Conservation (phyloP, 2,329 filamentous ascomycete genomes). For the Didymella lethalis region DNA sequence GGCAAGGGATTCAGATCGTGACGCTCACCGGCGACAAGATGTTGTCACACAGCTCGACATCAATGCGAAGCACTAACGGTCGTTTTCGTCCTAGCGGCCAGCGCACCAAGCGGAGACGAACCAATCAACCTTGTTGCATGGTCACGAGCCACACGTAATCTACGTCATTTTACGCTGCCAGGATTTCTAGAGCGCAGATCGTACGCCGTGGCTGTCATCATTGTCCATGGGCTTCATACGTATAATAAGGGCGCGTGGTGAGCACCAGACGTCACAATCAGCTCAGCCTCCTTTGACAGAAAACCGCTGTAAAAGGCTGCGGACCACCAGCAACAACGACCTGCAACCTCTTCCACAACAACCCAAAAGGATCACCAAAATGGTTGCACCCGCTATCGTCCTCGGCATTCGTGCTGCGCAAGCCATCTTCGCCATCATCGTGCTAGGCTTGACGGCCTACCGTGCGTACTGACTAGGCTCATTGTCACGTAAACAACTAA, state of each 20-base stretch:
- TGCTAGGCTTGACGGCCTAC: conserved; percentile 79
- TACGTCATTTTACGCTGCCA: conserved; percentile 11
- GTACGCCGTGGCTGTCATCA: conserved; percentile 31
- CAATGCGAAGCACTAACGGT: background rate
- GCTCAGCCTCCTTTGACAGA: conserved; percentile 9
- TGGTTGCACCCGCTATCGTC: conserved; percentile 53
- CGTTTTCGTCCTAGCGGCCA: conserved; percentile 13
- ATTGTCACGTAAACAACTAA: background rate
- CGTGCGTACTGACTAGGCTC: conserved; percentile 57
- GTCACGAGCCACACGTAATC: conserved; percentile 29
- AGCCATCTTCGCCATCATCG: conserved; percentile 74
- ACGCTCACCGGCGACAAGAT: conserved; percentile 1
- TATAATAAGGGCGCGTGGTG: conserved; percentile 30
- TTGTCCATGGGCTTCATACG: conserved; percentile 21
- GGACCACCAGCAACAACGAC: background rate
- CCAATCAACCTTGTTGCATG: conserved; percentile 23
- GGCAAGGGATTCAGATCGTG: conserved; percentile 11
- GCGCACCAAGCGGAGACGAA: conserved; percentile 14
- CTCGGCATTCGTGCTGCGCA: conserved; percentile 73
- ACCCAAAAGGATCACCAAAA: conserved; percentile 18
- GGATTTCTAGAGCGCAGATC: conserved; percentile 12
- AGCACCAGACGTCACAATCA: conserved; percentile 5
- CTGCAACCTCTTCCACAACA: background rate
- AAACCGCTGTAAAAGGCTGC: conserved; percentile 7
- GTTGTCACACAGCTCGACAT: conserved; percentile 1